Evolutionary conservation across 495 filamentous ascomycete genomes (phyloP).

Genomic region (Aspergillus kassunensis): DNA sequence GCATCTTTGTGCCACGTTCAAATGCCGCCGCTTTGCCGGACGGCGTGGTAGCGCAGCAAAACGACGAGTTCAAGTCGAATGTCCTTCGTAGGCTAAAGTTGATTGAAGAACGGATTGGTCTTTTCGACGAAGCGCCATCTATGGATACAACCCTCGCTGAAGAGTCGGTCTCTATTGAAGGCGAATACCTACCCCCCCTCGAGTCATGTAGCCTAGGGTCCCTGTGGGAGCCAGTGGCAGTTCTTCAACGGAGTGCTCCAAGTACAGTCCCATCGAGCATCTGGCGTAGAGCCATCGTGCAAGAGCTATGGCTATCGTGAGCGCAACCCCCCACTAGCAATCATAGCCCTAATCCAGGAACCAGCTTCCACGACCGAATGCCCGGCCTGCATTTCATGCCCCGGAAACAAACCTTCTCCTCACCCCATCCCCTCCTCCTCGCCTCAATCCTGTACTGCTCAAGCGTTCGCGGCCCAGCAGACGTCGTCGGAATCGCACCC

Average conservation of each 20-base stretch:
- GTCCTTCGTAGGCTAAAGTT: neutral
- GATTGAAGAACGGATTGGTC: neutral
- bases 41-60: neutral
- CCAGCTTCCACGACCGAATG: constrained; percentile 7
- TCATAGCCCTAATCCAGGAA: too few relatives aligned
- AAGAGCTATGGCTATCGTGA: constrained; percentile 2
- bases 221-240: neutral
- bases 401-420: constrained; percentile 2
- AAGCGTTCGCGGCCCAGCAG: neutral
- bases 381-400: constrained; percentile 7
- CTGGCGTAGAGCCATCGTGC: neutral
- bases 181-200: neutral
- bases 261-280: neutral
- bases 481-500: neutral
- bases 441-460: constrained; percentile 5
- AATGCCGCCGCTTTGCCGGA: constrained; percentile 18
- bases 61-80: neutral
- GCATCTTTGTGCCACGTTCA: constrained; percentile 27
- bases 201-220: neutral
- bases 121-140: neutral
- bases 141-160: neutral
- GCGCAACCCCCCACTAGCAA: neutral
- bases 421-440: constrained; percentile 1
- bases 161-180: neutral
- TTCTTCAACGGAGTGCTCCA: neutral